phyloP scores from a whole-genome alignment of 768 basidiomycete genomes.

The Suillus plorans region DNA sequence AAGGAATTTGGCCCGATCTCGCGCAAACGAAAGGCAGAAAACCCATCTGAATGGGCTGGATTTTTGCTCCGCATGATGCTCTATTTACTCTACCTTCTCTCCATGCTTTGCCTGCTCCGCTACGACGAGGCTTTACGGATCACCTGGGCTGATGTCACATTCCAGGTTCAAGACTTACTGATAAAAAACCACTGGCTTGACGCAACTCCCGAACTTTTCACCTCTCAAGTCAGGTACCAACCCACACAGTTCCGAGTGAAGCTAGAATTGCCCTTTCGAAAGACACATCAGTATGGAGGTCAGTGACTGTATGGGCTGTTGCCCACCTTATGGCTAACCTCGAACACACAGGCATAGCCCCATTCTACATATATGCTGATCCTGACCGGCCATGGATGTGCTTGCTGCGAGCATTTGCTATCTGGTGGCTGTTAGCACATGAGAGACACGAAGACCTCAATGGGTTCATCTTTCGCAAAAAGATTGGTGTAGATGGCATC shows the following conservation, averaged over 20 bases:
- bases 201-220: slow-evolving; percentile 4
- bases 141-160: slow-evolving; percentile 23
- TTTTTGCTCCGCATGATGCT: slow-evolving; percentile 22
- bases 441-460: background rate
- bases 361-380: slow-evolving; percentile 25
- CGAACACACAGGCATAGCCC: slow-evolving; percentile 27
- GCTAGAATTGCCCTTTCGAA: slow-evolving; percentile 27
- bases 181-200: slow-evolving; percentile 6
- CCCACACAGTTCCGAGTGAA: slow-evolving; percentile 12
- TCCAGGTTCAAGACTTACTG: slow-evolving; percentile 5
- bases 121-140: slow-evolving; percentile 37
- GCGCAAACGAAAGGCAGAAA: slow-evolving; percentile 9
- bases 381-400: slow-evolving; percentile 32
- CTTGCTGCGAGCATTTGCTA: slow-evolving; percentile 31
- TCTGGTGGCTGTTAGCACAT: slow-evolving; percentile 21
- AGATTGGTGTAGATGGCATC: background rate
- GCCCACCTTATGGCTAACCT: background rate
- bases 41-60: slow-evolving; percentile 26
- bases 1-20: slow-evolving; percentile 11
- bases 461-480: slow-evolving; percentile 5
- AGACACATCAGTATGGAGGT: slow-evolving; percentile 33
- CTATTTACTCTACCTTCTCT: slow-evolving; percentile 31
- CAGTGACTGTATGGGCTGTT: background rate
- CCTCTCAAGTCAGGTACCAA: background rate
- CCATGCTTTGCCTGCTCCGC: slow-evolving; percentile 34